A percentile compares a stretch with the other conserved stretches of the same genome.
phyloP scores from a whole-genome alignment of 495 filamentous ascomycete genomes.

The Penicillium subrubescens region DNA sequence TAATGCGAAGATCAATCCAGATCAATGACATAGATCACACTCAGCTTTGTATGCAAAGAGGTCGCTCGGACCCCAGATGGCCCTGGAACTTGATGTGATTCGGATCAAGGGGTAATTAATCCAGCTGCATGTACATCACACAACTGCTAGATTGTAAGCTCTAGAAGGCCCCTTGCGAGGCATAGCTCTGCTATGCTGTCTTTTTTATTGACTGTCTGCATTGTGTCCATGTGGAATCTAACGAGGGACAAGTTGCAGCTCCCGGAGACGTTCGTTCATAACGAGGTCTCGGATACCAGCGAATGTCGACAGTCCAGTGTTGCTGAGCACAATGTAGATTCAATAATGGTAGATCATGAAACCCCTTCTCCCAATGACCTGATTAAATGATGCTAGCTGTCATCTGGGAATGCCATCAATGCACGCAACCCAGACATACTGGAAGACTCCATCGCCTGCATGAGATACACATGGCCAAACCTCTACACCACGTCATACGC shows the following conservation, averaged over 20 bases:
- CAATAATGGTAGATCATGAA: no score
- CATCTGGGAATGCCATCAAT: background rate
- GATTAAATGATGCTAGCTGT: background rate
- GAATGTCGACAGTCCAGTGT: no score
- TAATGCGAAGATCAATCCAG: background rate
- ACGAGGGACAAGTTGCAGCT: background rate
- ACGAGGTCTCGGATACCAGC: no score
- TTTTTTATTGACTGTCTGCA: background rate
- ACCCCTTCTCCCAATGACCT: no score
- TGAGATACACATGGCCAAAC: background rate
- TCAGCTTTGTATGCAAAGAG: background rate
- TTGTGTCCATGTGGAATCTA: background rate
- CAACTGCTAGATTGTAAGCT: background rate
- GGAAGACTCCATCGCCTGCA: background rate
- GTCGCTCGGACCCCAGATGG: background rate
- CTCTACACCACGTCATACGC: background rate
- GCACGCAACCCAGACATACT: background rate
- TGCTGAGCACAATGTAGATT: no score
- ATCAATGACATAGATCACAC: no score
- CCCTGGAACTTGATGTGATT: background rate
- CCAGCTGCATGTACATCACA: background rate
- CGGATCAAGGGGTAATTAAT: background rate
- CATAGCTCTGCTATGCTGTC: background rate
- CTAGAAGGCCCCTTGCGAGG: background rate
- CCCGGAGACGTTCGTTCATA: no score